Evolutionary conservation across 169 alveolate genomes (phyloP).

Genomic region (Haemoproteus tartakovskyi): DNA sequence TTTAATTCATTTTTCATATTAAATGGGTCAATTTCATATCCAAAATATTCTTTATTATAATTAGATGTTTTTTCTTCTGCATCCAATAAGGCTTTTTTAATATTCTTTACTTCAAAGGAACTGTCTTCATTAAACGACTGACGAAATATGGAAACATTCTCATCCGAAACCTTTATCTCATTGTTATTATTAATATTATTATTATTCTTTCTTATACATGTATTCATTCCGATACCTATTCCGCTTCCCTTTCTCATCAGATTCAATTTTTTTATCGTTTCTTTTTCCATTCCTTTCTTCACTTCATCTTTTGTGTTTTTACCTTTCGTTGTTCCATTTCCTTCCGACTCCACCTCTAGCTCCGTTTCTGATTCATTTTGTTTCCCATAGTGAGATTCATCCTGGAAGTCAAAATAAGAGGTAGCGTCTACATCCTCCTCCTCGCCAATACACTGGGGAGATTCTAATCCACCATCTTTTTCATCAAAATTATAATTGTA

Average conservation of each 20-base stretch:
- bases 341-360: not conserved
- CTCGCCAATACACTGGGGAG: not conserved
- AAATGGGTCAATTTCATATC: constrained; percentile 70
- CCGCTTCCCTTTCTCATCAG: constrained; percentile 16
- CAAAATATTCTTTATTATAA: constrained; percentile 53
- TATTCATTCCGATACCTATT: too few relatives aligned
- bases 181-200: too few relatives aligned
- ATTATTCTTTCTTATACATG: too few relatives aligned
- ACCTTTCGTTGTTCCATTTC: not conserved
- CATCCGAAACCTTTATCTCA: too few relatives aligned
- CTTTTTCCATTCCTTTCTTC: not conserved
- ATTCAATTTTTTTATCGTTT: not conserved
- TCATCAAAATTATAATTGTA: constrained; percentile 33
- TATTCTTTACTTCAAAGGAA: constrained; percentile 43
- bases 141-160: too few relatives aligned
- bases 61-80: constrained; percentile 45
- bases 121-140: constrained; percentile 58
- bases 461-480: not conserved
- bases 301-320: not conserved
- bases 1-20: constrained; percentile 68
- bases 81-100: constrained; percentile 28
- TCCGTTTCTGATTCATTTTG: not conserved
- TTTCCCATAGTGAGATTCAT: not conserved
- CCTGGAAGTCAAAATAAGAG: not conserved
- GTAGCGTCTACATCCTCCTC: not conserved